Conservation (phyloP, 768 basidiomycete genomes). For the Mycena venus region DNA sequence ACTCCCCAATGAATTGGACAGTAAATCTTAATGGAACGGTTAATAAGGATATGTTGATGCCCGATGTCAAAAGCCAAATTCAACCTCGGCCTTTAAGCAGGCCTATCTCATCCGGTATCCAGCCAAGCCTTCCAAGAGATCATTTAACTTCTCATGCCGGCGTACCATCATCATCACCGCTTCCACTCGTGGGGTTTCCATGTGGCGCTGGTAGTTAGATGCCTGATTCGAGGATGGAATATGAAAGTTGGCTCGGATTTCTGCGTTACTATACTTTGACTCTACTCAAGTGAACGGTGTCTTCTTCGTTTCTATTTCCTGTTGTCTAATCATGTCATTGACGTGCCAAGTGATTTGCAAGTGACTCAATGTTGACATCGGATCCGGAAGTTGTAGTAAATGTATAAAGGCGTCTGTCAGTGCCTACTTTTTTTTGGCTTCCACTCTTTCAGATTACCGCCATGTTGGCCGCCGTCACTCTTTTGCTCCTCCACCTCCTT, state of each 20-base stretch:
- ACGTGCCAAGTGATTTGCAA: not conserved
- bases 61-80: too few species aligned
- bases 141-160: not conserved
- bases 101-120: too few species aligned
- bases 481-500: not conserved
- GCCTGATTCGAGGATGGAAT: not conserved
- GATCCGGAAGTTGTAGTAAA: not conserved
- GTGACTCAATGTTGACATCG: not conserved
- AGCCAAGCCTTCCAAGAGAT: not conserved
- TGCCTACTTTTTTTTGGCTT: not conserved
- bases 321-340: not conserved
- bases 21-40: too few species aligned
- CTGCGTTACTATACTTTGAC: too few species aligned
- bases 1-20: too few species aligned
- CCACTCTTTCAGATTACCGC: not conserved
- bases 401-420: not conserved
- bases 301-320: not conserved
- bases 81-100: too few species aligned
- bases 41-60: too few species aligned
- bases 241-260: not conserved
- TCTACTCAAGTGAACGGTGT: not conserved
- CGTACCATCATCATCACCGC: not conserved
- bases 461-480: not conserved
- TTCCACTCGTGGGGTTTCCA: not conserved
- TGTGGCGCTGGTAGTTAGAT: not conserved